Evolutionary conservation across 768 basidiomycete genomes (phyloP), one percentile per base, ranked within the genome.

Genomic region (Rickenella mellea): DNA sequence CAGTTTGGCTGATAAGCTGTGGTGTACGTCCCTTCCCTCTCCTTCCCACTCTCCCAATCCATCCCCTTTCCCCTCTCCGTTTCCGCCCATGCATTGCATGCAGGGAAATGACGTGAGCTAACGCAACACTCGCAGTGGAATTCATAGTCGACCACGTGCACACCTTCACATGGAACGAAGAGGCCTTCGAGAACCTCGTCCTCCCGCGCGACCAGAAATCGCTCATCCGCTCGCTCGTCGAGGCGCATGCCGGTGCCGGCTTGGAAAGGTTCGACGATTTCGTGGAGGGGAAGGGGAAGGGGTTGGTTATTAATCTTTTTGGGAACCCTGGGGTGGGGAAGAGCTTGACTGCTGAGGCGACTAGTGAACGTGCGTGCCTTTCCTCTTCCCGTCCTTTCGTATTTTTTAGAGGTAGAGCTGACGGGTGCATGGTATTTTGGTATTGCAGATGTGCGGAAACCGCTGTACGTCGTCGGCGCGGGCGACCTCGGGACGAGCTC

Each of bases 1-100:
- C 56, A 78, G 77, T 56, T 57, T 82, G 35, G 48, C 58, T 5
- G 76, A 76, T 45, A 80, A 80, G 55, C 49, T 66, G 5, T 79
- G 78, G 77, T 56, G 76, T 78, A 52, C 48, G 74, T 66, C 0
- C 5, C 36, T 38, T 41, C 41, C 14, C 35, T 40, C 19, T 22
- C 5, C 36, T 38, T 41, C 41, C 14, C 35, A 39, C 19, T 22
- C 31, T 40, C 26, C 37, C 14, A n/a, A 27, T 36, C 29, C 22
- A 20, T 22, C 22, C 33, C 35, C 20, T 19, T 26, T 47, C 15
- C 43, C 48, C 9, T 4, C 35, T 47, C 27, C 9, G n/a, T 20
- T 36, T 22, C 24, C 27, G 12, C n/a, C n/a, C n/a, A n/a, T n/a
- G n/a, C n/a, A n/a, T n/a, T n/a, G n/a, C n/a, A n/a, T n/a, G n/a